Base-by-base conservation (phyloP, 306 rosid species). In the Cucurbita ficifolia region DNA sequence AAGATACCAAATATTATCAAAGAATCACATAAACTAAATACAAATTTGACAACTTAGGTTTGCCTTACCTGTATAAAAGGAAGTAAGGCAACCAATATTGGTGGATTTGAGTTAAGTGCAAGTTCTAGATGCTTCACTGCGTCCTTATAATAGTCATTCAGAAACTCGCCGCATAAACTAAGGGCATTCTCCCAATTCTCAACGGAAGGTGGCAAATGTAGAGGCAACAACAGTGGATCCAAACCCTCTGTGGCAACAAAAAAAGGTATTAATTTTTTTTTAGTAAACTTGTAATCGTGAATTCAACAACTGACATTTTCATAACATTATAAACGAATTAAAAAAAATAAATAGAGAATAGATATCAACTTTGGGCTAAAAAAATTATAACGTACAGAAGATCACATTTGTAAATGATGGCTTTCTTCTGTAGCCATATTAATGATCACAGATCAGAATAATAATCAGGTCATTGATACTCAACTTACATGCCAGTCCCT, bases 11-110 rank as follows among this genome's bases (percentile, higher is more conserved):
- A 74, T 51, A 56, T 73, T 59, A 65, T 65, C 54, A 65, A 65
- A 65, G 54, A 65, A 21, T 11, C 54, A 21, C 19, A 19, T 65
- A 43, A 43, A 19, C 24, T 29, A 17, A 65, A 65, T 45, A 68
- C 56, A 40, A 54, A 18, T 73, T 35, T 11, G 43, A 67, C 74
- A 43, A 52, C 29, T 70, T 50, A 51, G 48, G 16, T 61, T 62
- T 78, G 85, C 92, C 55, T 62, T 79, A 93, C 98, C 89, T 93
- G 98, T 84, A 84, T 52, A 74, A 87, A 83, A 69, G 97, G 96
- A 79, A 82, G 92, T 72, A 90, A 83, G 77, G 91, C 90, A 19
- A 39, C 88, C 48, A 82, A 59, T 33, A 79, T 72, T n/a, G 87
- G 76, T 42, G 89, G 77, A 4, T 79, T 68, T 45, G 87, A 86